phyloP scores from a whole-genome alignment of 345 rosid genomes.

The Raphanus raphanistrum region DNA sequence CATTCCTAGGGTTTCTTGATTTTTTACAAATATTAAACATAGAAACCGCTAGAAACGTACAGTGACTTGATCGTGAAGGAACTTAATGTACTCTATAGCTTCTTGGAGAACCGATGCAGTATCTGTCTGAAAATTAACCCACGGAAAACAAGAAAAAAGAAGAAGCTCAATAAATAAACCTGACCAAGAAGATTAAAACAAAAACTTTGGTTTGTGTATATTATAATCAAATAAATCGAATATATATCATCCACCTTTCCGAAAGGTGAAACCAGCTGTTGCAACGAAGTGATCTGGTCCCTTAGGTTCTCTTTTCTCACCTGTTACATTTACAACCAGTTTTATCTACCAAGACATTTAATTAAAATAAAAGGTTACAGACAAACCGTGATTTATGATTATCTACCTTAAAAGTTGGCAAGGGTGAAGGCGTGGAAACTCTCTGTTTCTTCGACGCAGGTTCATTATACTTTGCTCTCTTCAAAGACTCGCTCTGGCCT shows the following conservation, averaged over 20 bases:
- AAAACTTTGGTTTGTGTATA: slow-evolving; percentile 13
- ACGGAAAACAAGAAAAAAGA: not conserved
- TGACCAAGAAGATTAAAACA: not conserved
- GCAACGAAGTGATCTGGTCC: slow-evolving; percentile 96
- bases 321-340: slow-evolving; percentile 46
- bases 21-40: not conserved
- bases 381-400: slow-evolving; percentile 13
- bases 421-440: slow-evolving; percentile 69
- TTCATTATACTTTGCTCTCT: slow-evolving; percentile 54
- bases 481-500: slow-evolving; percentile 37
- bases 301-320: slow-evolving; percentile 96
- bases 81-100: slow-evolving; percentile 86
- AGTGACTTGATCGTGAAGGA: slow-evolving; percentile 82
- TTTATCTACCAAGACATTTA: slow-evolving; percentile 27
- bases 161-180: slow-evolving; percentile 10
- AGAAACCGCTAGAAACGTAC: slow-evolving; percentile 45
- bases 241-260: slow-evolving; percentile 71
- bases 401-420: slow-evolving; percentile 84
- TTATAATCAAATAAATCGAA: slow-evolving; percentile 1
- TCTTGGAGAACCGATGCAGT: slow-evolving; percentile 99
- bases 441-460: slow-evolving; percentile 59
- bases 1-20: slow-evolving; percentile 16
- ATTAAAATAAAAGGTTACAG: not conserved
- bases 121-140: slow-evolving; percentile 63
- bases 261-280: slow-evolving; percentile 97